phyloP scores from a whole-genome alignment of 2,329 filamentous ascomycete species.

The Cryphonectria nitschkei region DNA sequence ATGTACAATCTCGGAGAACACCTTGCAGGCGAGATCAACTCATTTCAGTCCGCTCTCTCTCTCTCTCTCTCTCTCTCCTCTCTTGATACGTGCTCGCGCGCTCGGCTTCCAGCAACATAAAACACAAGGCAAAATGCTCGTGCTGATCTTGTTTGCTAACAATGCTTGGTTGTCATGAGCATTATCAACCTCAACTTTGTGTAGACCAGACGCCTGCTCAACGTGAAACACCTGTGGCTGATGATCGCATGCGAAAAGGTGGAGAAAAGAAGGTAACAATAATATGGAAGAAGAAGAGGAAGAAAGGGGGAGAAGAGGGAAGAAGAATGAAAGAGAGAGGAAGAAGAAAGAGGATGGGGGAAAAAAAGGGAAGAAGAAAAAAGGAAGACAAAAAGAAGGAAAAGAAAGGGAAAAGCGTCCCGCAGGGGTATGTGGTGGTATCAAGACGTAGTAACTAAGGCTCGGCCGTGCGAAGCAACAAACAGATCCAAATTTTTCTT shows the following conservation, averaged over 20 bases:
- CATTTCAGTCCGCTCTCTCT: not conserved
- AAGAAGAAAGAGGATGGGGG: not conserved
- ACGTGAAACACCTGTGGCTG: not conserved
- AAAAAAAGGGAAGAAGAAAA: not conserved
- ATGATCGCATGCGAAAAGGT: slow-evolving; percentile 7
- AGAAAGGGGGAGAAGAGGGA: not conserved
- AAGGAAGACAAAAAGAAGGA: not conserved
- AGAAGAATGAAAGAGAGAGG: not conserved
- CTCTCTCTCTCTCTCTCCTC: no score
- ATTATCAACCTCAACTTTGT: not conserved
- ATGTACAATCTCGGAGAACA: not conserved
- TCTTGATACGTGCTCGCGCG: not conserved
- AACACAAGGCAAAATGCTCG: not conserved
- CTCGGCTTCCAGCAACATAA: not conserved
- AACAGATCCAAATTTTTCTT: slow-evolving; percentile 27
- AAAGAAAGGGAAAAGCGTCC: slow-evolving; percentile 2
- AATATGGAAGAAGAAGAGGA: not conserved
- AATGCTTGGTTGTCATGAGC: slow-evolving; percentile 17
- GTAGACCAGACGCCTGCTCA: slow-evolving; percentile 12
- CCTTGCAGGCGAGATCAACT: not conserved
- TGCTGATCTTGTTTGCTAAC: not conserved
- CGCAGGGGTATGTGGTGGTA: slow-evolving; percentile 27
- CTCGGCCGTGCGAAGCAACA: slow-evolving; percentile 23
- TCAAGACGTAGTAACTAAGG: slow-evolving; percentile 25
- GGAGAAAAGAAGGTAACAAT: not conserved